phyloP scores from a whole-genome alignment of 1,284 basidiomycete genomes.

The Trichosporon sp. region DNA sequence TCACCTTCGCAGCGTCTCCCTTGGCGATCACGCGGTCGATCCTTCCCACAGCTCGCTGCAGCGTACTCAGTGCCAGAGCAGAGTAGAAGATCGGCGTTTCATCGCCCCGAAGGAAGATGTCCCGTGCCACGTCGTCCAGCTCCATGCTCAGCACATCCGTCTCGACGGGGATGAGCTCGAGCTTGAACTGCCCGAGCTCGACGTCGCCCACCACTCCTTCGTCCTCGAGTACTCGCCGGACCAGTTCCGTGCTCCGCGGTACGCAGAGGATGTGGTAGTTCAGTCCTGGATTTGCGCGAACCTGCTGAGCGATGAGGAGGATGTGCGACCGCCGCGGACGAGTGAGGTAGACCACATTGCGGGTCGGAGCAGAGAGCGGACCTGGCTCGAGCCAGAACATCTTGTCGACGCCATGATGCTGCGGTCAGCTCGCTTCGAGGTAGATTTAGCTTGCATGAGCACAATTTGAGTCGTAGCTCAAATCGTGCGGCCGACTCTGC shows the following conservation, averaged over 20 bases:
- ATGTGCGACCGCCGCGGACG: constrained; percentile 78
- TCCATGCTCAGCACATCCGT: constrained; percentile 86
- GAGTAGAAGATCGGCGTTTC: constrained; percentile 85
- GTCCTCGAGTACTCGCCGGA: constrained; percentile 75
- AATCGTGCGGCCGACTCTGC: constrained; percentile 19
- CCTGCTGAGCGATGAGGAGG: constrained; percentile 69
- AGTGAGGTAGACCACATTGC: constrained; percentile 90
- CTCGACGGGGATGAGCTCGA: constrained; percentile 89
- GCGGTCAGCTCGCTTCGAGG: constrained; percentile 1
- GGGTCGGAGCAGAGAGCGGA: constrained; percentile 71
- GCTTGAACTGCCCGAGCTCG: constrained; percentile 64
- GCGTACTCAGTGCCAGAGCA: constrained; percentile 73
- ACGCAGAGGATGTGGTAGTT: constrained; percentile 85
- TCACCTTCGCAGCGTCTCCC: constrained; percentile 65
- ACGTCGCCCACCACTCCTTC: constrained; percentile 88
- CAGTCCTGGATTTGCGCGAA: constrained; percentile 15
- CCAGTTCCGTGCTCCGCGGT: constrained; percentile 79
- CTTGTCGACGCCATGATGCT: constrained; percentile 98
- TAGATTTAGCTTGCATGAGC: too few species aligned
- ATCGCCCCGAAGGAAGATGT: constrained; percentile 91
- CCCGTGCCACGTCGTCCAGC: constrained; percentile 71
- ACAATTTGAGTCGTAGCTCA: too few species aligned
- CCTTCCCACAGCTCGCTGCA: constrained; percentile 80
- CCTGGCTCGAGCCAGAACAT: constrained; percentile 98
- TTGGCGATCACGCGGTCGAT: constrained; percentile 92